Evolutionary conservation across 805 yeast species (phyloP).

Genomic region (Wickerhamiella allomyrinae): DNA sequence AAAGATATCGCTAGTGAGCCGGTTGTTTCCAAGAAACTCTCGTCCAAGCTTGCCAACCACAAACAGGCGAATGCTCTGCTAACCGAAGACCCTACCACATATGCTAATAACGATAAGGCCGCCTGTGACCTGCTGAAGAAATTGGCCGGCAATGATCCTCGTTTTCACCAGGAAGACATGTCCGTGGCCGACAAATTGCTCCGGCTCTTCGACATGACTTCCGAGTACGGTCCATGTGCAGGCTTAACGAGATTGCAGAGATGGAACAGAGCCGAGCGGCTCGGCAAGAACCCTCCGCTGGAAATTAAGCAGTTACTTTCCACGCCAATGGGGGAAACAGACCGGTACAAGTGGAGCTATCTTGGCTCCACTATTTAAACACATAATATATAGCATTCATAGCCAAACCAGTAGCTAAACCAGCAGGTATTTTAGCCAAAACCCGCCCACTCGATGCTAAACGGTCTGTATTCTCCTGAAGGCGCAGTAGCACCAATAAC

Average conservation of each 20-base stretch:
- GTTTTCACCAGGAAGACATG: conserved; percentile 22
- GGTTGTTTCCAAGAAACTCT: no score
- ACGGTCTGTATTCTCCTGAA: conserved; percentile 29
- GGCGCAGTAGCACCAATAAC: conserved; percentile 29
- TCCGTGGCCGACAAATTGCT: conserved; percentile 22
- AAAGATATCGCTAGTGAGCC: no score
- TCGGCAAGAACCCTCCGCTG: conserved; percentile 27
- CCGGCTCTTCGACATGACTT: conserved; percentile 23
- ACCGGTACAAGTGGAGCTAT: conserved; percentile 2
- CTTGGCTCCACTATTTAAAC: neutral
- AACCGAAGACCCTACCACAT: neutral
- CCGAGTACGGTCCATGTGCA: conserved; percentile 27
- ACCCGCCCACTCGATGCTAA: conserved; percentile 92
- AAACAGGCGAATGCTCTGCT: no score
- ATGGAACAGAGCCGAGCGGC: conserved; percentile 26
- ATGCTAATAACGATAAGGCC: neutral
- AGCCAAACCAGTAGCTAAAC: conserved; percentile 1
- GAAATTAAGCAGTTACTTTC: conserved; percentile 22
- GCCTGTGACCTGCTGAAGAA: conserved; percentile 3
- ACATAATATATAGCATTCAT: neutral
- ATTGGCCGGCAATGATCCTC: conserved; percentile 5
- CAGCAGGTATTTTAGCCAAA: no score
- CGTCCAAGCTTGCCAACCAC: no score
- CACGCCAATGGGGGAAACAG: conserved; percentile 8
- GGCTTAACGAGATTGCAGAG: conserved; percentile 28